Conservation (phyloP, 1,284 basidiomycete species). For the Tilletia caries region DNA sequence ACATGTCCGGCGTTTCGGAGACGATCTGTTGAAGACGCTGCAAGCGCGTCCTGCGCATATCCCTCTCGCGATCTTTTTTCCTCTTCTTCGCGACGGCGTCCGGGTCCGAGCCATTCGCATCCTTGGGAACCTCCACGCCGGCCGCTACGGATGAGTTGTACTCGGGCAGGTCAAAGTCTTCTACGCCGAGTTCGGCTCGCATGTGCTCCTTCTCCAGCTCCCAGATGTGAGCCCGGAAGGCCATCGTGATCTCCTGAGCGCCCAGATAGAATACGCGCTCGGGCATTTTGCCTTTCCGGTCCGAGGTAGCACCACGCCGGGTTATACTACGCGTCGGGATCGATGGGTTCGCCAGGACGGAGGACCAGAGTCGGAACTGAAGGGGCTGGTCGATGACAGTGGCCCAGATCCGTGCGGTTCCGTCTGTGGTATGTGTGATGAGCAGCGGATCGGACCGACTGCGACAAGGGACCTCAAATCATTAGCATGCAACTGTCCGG, state of each 20-base stretch:
- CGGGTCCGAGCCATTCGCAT: not conserved
- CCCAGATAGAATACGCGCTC: slow-evolving; percentile 6
- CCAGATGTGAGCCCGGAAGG: slow-evolving; percentile 58
- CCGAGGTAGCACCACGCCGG: not conserved
- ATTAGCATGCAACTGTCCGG: too few species aligned
- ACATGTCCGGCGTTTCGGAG: slow-evolving; percentile 1
- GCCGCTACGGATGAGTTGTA: slow-evolving; percentile 9
- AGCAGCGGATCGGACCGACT: slow-evolving; percentile 7
- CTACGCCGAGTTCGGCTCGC: slow-evolving; percentile 25
- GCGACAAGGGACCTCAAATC: not conserved
- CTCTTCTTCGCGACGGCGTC: not conserved
- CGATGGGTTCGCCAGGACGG: not conserved
- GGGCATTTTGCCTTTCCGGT: not conserved
- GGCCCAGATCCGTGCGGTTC: slow-evolving; percentile 13
- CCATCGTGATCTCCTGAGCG: slow-evolving; percentile 69
- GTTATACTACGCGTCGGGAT: not conserved
- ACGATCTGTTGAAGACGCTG: slow-evolving; percentile 9
- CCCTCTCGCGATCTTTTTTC: not conserved
- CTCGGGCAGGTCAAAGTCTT: slow-evolving; percentile 11
- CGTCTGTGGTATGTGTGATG: slow-evolving; percentile 15
- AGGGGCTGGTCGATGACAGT: slow-evolving; percentile 18
- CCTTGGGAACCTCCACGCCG: too few species aligned
- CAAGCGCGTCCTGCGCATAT: not conserved
- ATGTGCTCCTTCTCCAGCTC: slow-evolving; percentile 70
- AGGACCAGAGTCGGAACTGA: slow-evolving; percentile 13